A percentile compares a stretch with the other conserved stretches of the same genome.
Evolutionary conservation across 78 protist genomes (phyloP).

Genomic region (Dictyostelium firmibasis): DNA sequence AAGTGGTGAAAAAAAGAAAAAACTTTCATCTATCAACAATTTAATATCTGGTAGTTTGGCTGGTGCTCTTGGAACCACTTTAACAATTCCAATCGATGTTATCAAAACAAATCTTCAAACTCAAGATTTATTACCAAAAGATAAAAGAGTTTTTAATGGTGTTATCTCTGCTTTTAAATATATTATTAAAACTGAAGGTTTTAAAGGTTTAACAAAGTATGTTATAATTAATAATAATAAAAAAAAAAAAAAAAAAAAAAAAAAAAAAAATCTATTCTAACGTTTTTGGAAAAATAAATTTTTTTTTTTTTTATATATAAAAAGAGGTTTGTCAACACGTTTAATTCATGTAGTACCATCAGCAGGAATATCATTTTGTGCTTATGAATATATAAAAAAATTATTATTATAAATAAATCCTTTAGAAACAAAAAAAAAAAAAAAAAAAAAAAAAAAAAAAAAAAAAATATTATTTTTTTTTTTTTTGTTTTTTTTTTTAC

Average conservation of each 20-base stretch:
- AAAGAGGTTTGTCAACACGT: constrained; percentile 46
- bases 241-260: not conserved
- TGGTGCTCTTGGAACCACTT: constrained; percentile 33
- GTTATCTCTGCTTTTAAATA: not conserved
- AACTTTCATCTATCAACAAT: not conserved
- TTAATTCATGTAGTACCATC: constrained; percentile 28
- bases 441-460: too few relatives aligned
- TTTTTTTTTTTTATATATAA: not conserved
- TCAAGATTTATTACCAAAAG: constrained; percentile 36
- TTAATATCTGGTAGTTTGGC: constrained; percentile 25
- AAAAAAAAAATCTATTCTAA: not conserved
- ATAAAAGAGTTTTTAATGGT: constrained; percentile 16
- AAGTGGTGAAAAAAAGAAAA: not conserved
- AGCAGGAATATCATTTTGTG: constrained; percentile 21
- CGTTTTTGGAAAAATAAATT: not conserved
- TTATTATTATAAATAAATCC: not conserved
- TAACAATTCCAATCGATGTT: constrained; percentile 70
- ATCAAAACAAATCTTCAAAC: constrained; percentile 62
- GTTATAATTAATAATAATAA: not conserved
- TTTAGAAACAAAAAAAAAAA: not conserved
- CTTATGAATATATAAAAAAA: constrained; percentile 45
- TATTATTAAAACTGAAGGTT: constrained; percentile 48
- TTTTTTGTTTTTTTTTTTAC: not conserved
- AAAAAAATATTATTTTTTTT: too few relatives aligned
- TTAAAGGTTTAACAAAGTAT: constrained; percentile 70